Conservation (phyloP, 106 monocot genomes). For the Cymbidium sinense region DNA sequence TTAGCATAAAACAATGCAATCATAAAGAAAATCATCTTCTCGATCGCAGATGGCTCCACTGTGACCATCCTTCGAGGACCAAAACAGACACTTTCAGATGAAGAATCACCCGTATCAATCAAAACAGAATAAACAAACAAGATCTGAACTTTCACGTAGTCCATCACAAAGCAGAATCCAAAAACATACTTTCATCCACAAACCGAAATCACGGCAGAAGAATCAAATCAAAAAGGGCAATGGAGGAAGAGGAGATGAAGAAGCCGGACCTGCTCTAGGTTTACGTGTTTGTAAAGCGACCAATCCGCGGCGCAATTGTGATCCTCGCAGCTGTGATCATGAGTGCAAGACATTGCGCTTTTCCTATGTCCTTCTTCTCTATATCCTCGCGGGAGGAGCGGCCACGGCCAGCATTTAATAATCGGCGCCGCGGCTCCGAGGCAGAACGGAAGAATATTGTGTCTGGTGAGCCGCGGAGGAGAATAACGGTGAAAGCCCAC, state of each 20-base stretch:
- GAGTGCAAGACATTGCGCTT: conserved; percentile 54
- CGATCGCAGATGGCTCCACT: neutral
- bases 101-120: neutral
- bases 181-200: neutral
- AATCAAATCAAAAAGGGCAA: neutral
- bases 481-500: no score
- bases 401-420: no score
- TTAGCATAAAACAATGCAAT: neutral
- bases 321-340: conserved; percentile 94
- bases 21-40: neutral
- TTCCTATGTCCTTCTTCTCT: neutral
- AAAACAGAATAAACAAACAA: neutral
- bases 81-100: neutral
- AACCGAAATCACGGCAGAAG: neutral
- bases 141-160: neutral
- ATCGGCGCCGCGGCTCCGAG: no score
- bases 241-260: neutral
- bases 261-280: conserved; percentile 47
- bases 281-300: conserved; percentile 84
- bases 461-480: no score
- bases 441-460: no score
- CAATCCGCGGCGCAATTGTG: conserved; percentile 82
- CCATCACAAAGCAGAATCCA: neutral
- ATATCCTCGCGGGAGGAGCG: neutral
- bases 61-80: neutral